phyloP scores from a whole-genome alignment of 768 basidiomycete species.

The Dictyophora rubrovolvata region DNA sequence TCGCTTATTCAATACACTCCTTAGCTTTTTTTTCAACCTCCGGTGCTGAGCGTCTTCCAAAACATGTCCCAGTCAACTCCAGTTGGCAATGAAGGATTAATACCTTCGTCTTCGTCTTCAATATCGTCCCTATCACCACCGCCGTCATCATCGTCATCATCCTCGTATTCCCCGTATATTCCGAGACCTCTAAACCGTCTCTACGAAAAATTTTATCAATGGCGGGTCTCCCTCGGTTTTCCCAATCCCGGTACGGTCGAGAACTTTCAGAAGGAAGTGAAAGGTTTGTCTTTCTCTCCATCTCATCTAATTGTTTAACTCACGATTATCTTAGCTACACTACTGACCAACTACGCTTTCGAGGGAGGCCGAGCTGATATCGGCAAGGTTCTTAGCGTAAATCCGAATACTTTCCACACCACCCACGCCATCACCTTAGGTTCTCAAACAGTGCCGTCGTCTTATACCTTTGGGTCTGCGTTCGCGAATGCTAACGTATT shows the following conservation, averaged over 20 bases:
- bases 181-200: slow-evolving; percentile 46
- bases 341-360: slow-evolving; percentile 89
- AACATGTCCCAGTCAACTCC: slow-evolving; percentile 36
- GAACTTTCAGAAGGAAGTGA: slow-evolving; percentile 88
- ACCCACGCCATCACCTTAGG: slow-evolving; percentile 93
- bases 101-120: slow-evolving; percentile 28
- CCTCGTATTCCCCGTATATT: slow-evolving; percentile 17
- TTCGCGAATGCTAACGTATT: slow-evolving; percentile 76
- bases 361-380: slow-evolving; percentile 96
- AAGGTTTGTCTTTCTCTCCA: slow-evolving; percentile 43
- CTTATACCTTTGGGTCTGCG: slow-evolving; percentile 91
- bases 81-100: slow-evolving; percentile 32
- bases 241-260: slow-evolving; percentile 90
- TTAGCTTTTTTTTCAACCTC: background rate
- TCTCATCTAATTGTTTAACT: slow-evolving; percentile 1
- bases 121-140: slow-evolving; percentile 15
- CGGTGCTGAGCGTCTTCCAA: background rate
- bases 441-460: slow-evolving; percentile 71
- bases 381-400: slow-evolving; percentile 83
- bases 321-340: slow-evolving; percentile 51
- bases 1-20: background rate
- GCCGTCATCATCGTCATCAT: background rate
- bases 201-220: slow-evolving; percentile 66
- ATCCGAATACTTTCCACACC: slow-evolving; percentile 88
- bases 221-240: slow-evolving; percentile 73